A percentile compares a stretch with the other conserved stretches of the same genome.
Conservation (phyloP, 2,329 filamentous ascomycete genomes). For the Fusarium sp. region DNA sequence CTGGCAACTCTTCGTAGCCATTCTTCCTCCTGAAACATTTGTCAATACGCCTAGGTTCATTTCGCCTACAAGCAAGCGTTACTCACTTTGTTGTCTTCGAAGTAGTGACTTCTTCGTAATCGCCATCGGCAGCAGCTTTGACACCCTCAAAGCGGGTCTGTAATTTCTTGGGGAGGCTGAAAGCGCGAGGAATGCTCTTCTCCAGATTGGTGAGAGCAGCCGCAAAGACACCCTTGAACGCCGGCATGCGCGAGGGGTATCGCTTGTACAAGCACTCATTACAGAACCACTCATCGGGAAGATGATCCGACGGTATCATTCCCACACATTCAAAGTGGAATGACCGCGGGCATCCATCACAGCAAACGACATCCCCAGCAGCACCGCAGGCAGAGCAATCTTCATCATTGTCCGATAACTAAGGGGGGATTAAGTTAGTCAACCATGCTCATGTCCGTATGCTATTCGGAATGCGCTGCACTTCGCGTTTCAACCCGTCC, state of each 20-base stretch:
- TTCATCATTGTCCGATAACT: constrained; percentile 81
- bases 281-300: constrained; percentile 88
- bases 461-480: constrained; percentile 15
- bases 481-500: constrained; percentile 36
- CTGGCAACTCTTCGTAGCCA: constrained; percentile 71
- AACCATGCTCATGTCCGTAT: constrained; percentile 23
- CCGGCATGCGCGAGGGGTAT: constrained; percentile 60
- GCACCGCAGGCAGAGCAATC: constrained; percentile 88
- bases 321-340: constrained; percentile 93
- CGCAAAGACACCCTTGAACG: constrained; percentile 69
- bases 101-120: constrained; percentile 77
- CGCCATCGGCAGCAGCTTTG: constrained; percentile 78
- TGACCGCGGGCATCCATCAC: constrained; percentile 89
- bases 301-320: constrained; percentile 76
- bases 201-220: constrained; percentile 74
- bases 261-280: constrained; percentile 72
- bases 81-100: constrained; percentile 75
- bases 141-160: constrained; percentile 85
- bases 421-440: constrained; percentile 50
- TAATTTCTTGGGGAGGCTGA: constrained; percentile 76
- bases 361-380: constrained; percentile 88
- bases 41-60: constrained; percentile 10
- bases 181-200: constrained; percentile 77
- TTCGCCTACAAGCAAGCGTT: background rate
- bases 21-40: constrained; percentile 60